Base-by-base conservation (phyloP, 106 monocot species). In the Dactylorhiza incarnata region DNA sequence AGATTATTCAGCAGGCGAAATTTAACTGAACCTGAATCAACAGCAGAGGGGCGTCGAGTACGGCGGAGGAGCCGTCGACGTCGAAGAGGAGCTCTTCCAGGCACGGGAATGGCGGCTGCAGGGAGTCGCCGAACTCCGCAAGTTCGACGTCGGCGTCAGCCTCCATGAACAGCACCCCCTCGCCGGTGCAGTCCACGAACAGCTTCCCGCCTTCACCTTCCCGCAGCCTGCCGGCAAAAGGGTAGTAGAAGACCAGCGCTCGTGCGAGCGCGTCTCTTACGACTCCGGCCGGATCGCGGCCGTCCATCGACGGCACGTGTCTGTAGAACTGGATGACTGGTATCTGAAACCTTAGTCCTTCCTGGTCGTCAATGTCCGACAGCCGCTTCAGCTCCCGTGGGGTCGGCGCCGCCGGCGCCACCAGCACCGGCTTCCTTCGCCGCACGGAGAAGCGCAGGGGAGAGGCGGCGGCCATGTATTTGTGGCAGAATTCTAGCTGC, bases 91-190 rank as follows among this genome's bases (percentile, higher is more conserved):
- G 82, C 61, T 92, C 84, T 19, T 84, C 89, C 7, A 88, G 68
- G 55, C 84, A 80, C 8, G 84, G 86, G 53, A 92, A 82, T 7
- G 92, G 92, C 8, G 89, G 92, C 78, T 83, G 82, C 55, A 89
- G 78, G 11, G 70, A 78, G 19, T 88, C 84, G 6, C 84, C 84
- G 23, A 92, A 89, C 49, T 92, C 78, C 45, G 85, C 72, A 45
- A 92, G 80, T 1, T 71, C 7, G 6, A 86, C 81, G 15, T 92
- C 92, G 13, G 92, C 89, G 45, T 92, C 86, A 15, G 92, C 92
- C 83, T 92, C 92, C 46, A 92, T 78, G 81, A 92, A 92, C 74
- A 89, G 11, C 25, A 92, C 79, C 1, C 92, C 92, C 50, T 92
- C 92, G 8, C 92, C 92, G 13, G 89, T 92, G 83, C 92, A 89